These are phyloP conservation scores for Aquilaria sinensis DNA, from an alignment of 345 rosid genomes.

Conservation along the genomic window DNA sequence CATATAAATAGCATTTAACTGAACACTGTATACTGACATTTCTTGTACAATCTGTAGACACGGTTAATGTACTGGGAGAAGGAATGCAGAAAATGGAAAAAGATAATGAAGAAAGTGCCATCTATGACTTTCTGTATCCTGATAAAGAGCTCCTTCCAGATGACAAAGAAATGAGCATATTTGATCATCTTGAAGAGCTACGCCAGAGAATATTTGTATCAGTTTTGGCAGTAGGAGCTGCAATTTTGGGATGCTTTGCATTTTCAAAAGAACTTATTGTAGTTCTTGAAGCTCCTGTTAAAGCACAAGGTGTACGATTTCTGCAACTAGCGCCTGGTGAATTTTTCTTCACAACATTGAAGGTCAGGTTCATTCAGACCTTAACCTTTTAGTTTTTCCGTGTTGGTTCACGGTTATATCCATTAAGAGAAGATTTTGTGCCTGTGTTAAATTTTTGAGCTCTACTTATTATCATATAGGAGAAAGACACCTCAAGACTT, in stretches of 20 bases:
- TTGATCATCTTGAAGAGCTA: constrained; percentile 95
- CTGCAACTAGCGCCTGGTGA: constrained; percentile 97
- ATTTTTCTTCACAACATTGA: constrained; percentile 93
- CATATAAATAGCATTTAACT: background rate
- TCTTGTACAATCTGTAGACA: constrained; percentile 24
- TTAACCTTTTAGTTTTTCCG: background rate
- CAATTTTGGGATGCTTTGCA: constrained; percentile 89
- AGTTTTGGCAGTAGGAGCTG: constrained; percentile 88
- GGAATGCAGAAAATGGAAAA: constrained; percentile 25
- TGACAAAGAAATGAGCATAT: constrained; percentile 93
- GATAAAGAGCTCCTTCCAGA: constrained; percentile 87
- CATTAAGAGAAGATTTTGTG: no score
- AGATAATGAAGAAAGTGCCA: constrained; percentile 33
- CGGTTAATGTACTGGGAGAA: constrained; percentile 26
- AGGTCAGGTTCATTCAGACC: constrained; percentile 39
- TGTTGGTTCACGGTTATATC: no score
- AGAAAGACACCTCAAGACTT: no score
- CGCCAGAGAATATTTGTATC: constrained; percentile 84
- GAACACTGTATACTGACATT: constrained; percentile 6
- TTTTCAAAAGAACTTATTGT: constrained; percentile 81
- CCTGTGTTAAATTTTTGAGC: no score
- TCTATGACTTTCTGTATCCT: constrained; percentile 84
- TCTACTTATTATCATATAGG: no score
- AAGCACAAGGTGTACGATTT: constrained; percentile 83
- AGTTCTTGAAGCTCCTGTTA: constrained; percentile 98